phyloP scores from a whole-genome alignment of 2,329 filamentous ascomycete genomes.

The Penicillium sp. region DNA sequence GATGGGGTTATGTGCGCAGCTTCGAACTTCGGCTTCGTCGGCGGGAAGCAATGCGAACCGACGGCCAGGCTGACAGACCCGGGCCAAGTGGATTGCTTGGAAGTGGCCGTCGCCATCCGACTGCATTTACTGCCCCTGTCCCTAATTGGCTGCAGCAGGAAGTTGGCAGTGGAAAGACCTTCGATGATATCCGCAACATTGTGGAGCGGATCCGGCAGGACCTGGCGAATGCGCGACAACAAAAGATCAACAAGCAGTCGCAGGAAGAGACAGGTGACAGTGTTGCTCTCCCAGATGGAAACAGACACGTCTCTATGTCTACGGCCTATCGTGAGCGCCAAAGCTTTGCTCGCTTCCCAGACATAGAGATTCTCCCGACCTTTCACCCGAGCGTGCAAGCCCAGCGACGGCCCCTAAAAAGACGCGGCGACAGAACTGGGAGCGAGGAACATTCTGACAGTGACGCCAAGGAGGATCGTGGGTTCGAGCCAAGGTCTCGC shows the following conservation, averaged over 20 bases:
- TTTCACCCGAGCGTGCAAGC: constrained; percentile 18
- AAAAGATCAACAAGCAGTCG: constrained; percentile 1
- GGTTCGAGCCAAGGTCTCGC: too few relatives aligned
- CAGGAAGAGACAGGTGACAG: too few relatives aligned
- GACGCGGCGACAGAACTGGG: too few relatives aligned
- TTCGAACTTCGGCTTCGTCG: constrained; percentile 49
- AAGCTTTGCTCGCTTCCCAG: constrained; percentile 27
- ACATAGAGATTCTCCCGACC: constrained; percentile 37
- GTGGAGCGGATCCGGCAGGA: constrained; percentile 20
- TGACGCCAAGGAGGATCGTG: too few relatives aligned
- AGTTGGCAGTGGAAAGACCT: constrained; percentile 23
- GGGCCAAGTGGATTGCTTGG: background rate
- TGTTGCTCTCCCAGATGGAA: background rate
- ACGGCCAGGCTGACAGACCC: constrained; percentile 40
- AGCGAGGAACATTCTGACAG: too few relatives aligned
- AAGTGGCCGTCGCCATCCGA: constrained; percentile 19
- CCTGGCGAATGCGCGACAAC: constrained; percentile 7
- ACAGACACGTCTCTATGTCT: background rate
- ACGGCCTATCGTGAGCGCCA: background rate
- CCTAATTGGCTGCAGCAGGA: constrained; percentile 28
- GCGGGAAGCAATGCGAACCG: constrained; percentile 36
- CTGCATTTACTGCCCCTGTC: constrained; percentile 26
- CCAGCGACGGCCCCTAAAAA: too few relatives aligned
- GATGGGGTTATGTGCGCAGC: constrained; percentile 55
- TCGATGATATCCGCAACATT: constrained; percentile 26